Conservation (phyloP, 2,329 filamentous ascomycete genomes). For the Exophiala sp. region DNA sequence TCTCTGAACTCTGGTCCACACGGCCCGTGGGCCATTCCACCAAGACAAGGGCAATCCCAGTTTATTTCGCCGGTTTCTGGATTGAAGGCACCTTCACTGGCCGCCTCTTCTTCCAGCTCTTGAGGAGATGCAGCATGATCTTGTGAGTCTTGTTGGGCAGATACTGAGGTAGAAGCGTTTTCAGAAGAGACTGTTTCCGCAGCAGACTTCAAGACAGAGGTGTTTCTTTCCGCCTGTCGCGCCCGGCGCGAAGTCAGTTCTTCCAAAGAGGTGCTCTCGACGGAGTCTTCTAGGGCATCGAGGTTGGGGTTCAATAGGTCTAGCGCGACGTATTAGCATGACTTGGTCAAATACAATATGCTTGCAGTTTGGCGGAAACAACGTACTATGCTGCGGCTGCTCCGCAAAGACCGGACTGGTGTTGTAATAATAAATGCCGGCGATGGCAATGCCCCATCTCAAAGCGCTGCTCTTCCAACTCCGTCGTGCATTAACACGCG, state of each 20-base stretch:
- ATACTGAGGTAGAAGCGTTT: constrained; percentile 19
- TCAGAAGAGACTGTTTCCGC: constrained; percentile 21
- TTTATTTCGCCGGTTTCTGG: constrained; percentile 99
- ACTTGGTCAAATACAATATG: background rate
- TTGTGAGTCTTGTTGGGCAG: constrained; percentile 19
- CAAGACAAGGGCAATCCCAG: constrained; percentile 97
- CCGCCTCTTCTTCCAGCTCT: constrained; percentile 74
- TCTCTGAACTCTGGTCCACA: constrained; percentile 94
- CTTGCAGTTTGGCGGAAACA: background rate
- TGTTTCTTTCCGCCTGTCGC: constrained; percentile 38
- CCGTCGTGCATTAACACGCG: constrained; percentile 61
- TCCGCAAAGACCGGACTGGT: constrained; percentile 85
- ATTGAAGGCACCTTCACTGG: constrained; percentile 89
- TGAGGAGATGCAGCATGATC: constrained; percentile 37
- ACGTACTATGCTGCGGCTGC: constrained; percentile 65
- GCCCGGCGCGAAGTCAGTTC: constrained; percentile 25
- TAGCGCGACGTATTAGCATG: constrained; percentile 10
- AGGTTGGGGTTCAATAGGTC: constrained; percentile 29
- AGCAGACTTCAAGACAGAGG: constrained; percentile 49
- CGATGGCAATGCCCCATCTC: constrained; percentile 73
- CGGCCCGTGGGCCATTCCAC: constrained; percentile 93
- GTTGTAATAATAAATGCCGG: constrained; percentile 88
- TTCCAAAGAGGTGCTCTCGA: constrained; percentile 22
- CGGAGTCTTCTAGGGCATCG: constrained; percentile 17
- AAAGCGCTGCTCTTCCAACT: constrained; percentile 75